phyloP scores from a whole-genome alignment of 805 yeast genomes.

The Candida multigemmis region DNA sequence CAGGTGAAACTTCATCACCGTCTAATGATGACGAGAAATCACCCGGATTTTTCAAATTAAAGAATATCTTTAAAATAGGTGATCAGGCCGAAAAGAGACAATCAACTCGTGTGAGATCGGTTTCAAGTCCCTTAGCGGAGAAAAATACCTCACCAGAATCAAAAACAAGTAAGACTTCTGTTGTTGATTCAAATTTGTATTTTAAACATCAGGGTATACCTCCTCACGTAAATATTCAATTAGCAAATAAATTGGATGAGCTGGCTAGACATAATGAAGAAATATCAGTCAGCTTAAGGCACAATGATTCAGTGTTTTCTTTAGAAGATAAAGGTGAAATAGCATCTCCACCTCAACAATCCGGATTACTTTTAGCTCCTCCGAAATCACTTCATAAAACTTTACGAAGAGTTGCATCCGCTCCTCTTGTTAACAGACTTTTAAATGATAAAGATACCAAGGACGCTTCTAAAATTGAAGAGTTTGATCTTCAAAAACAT shows the following conservation, averaged over 20 bases:
- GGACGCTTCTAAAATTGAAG: slow-evolving; percentile 20
- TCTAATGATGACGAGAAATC: too few relatives aligned
- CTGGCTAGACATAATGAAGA: slow-evolving; percentile 2
- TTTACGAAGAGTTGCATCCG: slow-evolving; percentile 74
- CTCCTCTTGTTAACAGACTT: slow-evolving; percentile 51
- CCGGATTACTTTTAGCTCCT: slow-evolving; percentile 4
- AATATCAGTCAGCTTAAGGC: slow-evolving; percentile 25
- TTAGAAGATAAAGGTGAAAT: slow-evolving; percentile 6
- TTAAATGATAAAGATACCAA: slow-evolving; percentile 11
- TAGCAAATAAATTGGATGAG: neutral
- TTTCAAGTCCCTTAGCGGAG: too few relatives aligned
- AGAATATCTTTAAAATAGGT: too few relatives aligned
- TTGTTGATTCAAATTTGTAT: slow-evolving; percentile 35
- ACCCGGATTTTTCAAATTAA: too few relatives aligned
- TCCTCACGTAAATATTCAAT: slow-evolving; percentile 26
- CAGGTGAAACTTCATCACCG: too few relatives aligned
- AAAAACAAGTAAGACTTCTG: too few relatives aligned
- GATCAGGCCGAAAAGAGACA: too few relatives aligned
- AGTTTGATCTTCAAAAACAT: slow-evolving; percentile 31
- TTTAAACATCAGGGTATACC: slow-evolving; percentile 54
- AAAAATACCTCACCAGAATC: too few relatives aligned
- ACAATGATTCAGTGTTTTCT: slow-evolving; percentile 25
- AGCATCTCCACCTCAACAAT: neutral
- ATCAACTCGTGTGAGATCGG: too few relatives aligned
- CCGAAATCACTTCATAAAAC: slow-evolving; percentile 26